Conservation (phyloP, 805 yeast genomes). For the Monosporozyma yasuniensis region DNA sequence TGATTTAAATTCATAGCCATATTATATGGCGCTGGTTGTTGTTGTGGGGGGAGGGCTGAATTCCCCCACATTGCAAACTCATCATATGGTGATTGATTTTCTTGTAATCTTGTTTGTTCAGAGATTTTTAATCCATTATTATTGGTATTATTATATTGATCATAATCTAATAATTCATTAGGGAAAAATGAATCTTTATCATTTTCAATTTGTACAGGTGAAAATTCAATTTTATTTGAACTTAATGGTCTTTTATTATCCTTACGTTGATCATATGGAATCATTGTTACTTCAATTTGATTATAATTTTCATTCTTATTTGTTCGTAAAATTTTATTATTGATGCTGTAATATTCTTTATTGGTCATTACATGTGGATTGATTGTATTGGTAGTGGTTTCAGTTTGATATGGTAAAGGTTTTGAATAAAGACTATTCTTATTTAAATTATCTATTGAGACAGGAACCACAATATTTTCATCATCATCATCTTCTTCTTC, state of each 20-base stretch:
- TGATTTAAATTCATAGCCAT: neutral
- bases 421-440: conserved; percentile 4
- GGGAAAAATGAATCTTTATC: neutral
- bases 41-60: neutral
- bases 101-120: neutral
- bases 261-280: neutral
- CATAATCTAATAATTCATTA: neutral
- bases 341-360: conserved; percentile 15
- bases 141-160: neutral
- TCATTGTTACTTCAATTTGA: neutral
- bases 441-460: conserved; percentile 6
- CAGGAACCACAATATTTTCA: conserved; percentile 13
- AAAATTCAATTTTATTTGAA: neutral
- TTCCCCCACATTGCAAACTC: neutral
- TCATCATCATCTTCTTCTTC: neutral
- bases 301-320: neutral
- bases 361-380: conserved; percentile 18
- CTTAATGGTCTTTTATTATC: neutral
- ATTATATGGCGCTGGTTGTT: neutral
- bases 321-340: neutral
- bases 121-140: neutral
- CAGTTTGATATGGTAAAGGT: conserved; percentile 5
- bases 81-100: neutral
- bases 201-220: neutral
- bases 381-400: neutral